Evolutionary conservation across 1,284 basidiomycete species (phyloP), one percentile per base, ranked within the genome.

Genomic region (Heterobasidion annosum): DNA sequence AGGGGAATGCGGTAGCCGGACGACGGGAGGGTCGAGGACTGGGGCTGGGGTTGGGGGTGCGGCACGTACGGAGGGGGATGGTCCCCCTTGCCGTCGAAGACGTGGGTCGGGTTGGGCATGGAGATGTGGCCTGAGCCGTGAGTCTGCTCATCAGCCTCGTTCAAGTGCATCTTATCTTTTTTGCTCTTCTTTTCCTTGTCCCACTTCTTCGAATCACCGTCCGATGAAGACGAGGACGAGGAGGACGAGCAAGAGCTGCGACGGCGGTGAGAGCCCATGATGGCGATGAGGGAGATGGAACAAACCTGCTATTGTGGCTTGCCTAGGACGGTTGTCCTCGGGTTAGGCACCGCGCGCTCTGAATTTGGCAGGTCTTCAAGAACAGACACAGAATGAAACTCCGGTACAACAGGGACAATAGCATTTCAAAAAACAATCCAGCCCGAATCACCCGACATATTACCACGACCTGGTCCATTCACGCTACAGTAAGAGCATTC

Each of bases 1-100:
- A 88, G 69, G 1, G 83, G 73, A 54, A 86, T 64, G 57, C 85
- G 80, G 64, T 75, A 81, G 9, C 85, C 86, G 1, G 85, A 85
- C 2, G 82, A 74, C 4, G 73, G 48, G 10, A 18, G 15, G 9
- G 2, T 37, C 9, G 34, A 37, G 6, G 45, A 3, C 16, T 10
- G 12, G 45, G 40, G 12, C 13, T 43, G 16, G 40, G 40, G 13
- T 43, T 13, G 40, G 40, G 40, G 77, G 0, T 70, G 68, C 10
- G 57, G n/a, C 55, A 35, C n/a, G 43, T 48, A 52, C 13, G 48
- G 33, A 8, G 54, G 50, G 8, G 54, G 54, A 8, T 40, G 13
- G 18, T 54, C 47, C 18, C 37, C 37, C 37, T 40, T n/a, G n/a
- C 37, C 25, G 13, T 52, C 18, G 8, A 6, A 19, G 32, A 44